These are phyloP conservation scores for Penicillium simplicissimum DNA, from an alignment of 495 filamentous ascomycete genomes.

Conservation along the genomic window DNA sequence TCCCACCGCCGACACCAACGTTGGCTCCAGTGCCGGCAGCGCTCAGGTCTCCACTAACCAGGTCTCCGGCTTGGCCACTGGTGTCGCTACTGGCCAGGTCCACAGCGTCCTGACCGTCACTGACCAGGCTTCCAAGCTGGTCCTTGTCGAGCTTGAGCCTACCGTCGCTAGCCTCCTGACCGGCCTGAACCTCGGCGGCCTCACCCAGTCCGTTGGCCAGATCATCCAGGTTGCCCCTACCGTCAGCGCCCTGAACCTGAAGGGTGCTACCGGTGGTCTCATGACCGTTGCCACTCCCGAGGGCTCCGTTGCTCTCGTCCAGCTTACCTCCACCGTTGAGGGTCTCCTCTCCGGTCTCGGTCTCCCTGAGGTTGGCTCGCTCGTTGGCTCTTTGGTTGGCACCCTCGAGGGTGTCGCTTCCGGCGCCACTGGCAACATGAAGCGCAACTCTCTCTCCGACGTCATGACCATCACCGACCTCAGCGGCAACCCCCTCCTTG, in stretches of 20 bases:
- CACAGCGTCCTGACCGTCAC: conserved; percentile 25
- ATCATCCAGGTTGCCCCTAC: conserved; percentile 22
- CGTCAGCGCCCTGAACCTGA: conserved; percentile 14
- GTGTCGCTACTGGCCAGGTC: not conserved
- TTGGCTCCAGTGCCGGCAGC: not conserved
- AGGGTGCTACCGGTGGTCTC: conserved; percentile 11
- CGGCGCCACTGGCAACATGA: conserved; percentile 12
- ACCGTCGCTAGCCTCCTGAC: conserved; percentile 17
- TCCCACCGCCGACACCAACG: not conserved
- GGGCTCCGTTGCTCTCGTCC: conserved; percentile 22
- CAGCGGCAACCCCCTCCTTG: conserved; percentile 17
- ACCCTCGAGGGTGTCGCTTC: conserved; percentile 12
- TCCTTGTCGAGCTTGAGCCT: conserved; percentile 25
- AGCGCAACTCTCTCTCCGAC: conserved; percentile 16
- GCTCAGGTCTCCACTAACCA: conserved; percentile 1
- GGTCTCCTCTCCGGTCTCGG: conserved; percentile 48
- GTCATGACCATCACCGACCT: conserved; percentile 22
- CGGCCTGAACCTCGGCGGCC: conserved; percentile 16
- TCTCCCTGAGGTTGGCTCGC: conserved; percentile 70
- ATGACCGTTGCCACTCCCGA: conserved; percentile 20
- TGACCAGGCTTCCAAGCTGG: conserved; percentile 19
- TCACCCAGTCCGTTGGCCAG: conserved; percentile 19
- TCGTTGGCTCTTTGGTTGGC: conserved; percentile 24
- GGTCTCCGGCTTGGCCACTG: not conserved
- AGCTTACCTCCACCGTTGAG: conserved; percentile 22